Percentiles rank a stretch among this genome's conserved stretches.
Evolutionary conservation across 75 land plant species (phyloP).

Genomic region (Selaginella moellendorffii): DNA sequence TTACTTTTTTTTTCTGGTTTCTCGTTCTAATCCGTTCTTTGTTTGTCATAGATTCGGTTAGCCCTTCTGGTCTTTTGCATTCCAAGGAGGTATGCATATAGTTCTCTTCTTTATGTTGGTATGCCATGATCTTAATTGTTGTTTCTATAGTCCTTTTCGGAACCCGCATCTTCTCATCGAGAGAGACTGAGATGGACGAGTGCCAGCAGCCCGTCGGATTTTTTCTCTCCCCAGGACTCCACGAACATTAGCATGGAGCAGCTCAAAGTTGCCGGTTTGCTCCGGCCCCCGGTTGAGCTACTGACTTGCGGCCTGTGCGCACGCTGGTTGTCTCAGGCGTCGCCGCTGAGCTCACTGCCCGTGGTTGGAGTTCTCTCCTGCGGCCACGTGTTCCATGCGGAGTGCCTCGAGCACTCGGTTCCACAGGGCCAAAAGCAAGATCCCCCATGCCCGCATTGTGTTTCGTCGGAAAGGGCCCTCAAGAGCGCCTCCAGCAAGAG

Average conservation of each 20-base stretch:
- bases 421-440: constrained; percentile 48
- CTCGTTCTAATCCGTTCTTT: neutral
- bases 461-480: neutral
- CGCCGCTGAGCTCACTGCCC: constrained; percentile 66
- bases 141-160: constrained; percentile 23
- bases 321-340: constrained; percentile 33
- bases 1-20: neutral
- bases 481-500: neutral
- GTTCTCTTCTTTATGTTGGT: too few species aligned
- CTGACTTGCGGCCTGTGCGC: neutral
- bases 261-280: neutral
- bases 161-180: constrained; percentile 22
- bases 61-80: neutral
- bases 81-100: neutral
- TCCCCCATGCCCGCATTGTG: constrained; percentile 56
- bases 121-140: too few species aligned
- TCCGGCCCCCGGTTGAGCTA: neutral
- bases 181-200: constrained; percentile 36
- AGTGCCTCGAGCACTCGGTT: constrained; percentile 66
- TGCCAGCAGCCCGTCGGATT: constrained; percentile 31
- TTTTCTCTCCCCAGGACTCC: neutral
- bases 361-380: constrained; percentile 74
- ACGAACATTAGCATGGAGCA: neutral
- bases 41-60: neutral
- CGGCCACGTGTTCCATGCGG: constrained; percentile 94